Evolutionary conservation across 2,329 filamentous ascomycete species (phyloP).

Genomic region (Graphilbum ipis-grandicollis): DNA sequence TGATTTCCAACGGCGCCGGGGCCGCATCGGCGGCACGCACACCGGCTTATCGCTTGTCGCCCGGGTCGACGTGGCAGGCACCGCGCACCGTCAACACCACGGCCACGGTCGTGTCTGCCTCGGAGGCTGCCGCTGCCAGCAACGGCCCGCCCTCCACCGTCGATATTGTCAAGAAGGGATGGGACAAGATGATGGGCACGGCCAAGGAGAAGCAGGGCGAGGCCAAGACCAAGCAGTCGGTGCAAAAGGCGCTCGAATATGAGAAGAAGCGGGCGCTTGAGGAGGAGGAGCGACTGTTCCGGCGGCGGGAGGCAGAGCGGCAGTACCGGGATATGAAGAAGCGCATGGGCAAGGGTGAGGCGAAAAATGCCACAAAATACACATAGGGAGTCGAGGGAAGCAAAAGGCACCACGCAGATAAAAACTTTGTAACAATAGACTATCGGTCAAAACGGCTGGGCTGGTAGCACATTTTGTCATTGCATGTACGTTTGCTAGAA

Average conservation of each 20-base stretch:
- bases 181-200: conserved; percentile 8
- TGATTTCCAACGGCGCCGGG: not conserved
- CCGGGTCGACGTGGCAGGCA: conserved; percentile 13
- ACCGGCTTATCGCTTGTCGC: conserved; percentile 5
- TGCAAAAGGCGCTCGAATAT: conserved; percentile 12
- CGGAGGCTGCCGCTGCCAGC: conserved; percentile 6
- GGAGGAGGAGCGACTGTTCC: conserved; percentile 9
- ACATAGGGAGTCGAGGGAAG: too few species aligned
- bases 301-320: conserved; percentile 9
- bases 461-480: too few species aligned
- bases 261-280: conserved; percentile 48
- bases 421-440: not conserved
- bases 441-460: too few species aligned
- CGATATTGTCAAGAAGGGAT: conserved; percentile 8
- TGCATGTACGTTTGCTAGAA: too few species aligned
- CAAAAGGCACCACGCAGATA: not conserved
- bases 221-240: conserved; percentile 3
- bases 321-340: conserved; percentile 8
- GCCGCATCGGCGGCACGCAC: not conserved
- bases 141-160: conserved; percentile 3
- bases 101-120: conserved; percentile 2
- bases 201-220: conserved; percentile 9
- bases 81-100: conserved; percentile 14
- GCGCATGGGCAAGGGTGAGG: conserved; percentile 3
- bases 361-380: too few species aligned